These are phyloP conservation scores for Rhynchosporium graminicola DNA, from an alignment of 2,329 filamentous ascomycete genomes.

Conservation along the genomic window DNA sequence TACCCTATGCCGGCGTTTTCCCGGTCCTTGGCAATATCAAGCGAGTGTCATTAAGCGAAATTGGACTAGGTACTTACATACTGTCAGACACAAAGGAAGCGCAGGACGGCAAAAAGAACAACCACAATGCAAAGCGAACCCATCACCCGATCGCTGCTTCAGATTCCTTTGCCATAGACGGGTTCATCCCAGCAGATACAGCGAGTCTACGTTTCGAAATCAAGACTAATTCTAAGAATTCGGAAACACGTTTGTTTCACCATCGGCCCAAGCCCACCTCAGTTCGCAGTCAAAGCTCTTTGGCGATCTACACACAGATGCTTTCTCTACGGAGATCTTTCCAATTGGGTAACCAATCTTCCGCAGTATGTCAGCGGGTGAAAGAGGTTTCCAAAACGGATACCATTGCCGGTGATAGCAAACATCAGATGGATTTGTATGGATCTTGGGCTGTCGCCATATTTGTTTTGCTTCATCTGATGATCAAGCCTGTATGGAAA, in stretches of 20 bases:
- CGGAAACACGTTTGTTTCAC: constrained; percentile 7
- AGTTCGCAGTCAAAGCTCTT: constrained; percentile 6
- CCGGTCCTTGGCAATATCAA: no score
- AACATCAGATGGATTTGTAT: constrained; percentile 10
- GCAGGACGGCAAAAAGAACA: neutral
- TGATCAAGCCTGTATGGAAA: neutral
- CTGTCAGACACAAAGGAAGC: neutral
- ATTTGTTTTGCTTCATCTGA: constrained; percentile 4
- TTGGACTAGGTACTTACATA: no score
- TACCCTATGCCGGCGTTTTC: no score
- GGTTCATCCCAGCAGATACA: neutral
- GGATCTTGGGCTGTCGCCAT: neutral
- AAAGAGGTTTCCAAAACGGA: neutral
- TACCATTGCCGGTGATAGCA: neutral
- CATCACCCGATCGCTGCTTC: neutral
- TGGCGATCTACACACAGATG: neutral
- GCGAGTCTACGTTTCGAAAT: neutral
- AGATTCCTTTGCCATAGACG: neutral
- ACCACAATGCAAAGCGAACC: neutral
- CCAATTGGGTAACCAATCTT: neutral
- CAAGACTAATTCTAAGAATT: neutral
- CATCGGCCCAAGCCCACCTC: constrained; percentile 4
- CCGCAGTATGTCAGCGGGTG: neutral
- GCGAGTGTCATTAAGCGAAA: no score
- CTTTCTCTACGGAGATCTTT: neutral